A percentile compares a stretch with the other conserved stretches of the same genome.
Conservation (phyloP, 192 early-diverging fungal genomes). For the Backusella sp. region DNA sequence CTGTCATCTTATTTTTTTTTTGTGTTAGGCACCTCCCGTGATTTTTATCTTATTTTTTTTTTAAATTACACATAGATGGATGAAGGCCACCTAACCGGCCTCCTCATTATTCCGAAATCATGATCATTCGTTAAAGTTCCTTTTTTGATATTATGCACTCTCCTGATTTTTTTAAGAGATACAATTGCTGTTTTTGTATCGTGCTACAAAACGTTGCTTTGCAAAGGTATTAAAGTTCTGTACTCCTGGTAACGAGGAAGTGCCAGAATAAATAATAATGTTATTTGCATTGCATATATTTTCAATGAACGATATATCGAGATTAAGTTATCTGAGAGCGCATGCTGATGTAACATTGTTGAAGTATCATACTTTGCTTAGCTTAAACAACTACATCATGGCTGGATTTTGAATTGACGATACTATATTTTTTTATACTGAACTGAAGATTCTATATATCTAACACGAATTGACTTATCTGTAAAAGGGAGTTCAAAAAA, state of each 20-base stretch:
- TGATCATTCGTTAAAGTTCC: background rate
- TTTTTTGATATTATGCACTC: background rate
- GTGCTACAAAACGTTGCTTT: background rate
- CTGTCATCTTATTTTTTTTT: constrained; percentile 1
- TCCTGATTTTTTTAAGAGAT: background rate
- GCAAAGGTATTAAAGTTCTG: background rate
- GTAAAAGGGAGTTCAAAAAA: no score
- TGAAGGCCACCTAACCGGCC: background rate
- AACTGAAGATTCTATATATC: no score
- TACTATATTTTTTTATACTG: no score
- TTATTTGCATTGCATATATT: background rate
- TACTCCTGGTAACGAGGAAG: background rate
- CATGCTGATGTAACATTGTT: no score
- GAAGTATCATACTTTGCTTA: no score
- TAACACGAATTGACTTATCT: no score
- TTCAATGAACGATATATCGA: background rate
- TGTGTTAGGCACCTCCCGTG: background rate
- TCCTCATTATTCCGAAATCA: background rate
- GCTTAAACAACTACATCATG: no score
- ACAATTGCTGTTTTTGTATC: background rate
- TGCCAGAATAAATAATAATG: background rate
- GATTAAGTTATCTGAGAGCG: background rate
- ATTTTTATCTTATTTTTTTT: background rate
- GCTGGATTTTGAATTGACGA: no score
- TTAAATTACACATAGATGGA: background rate